phyloP scores from a whole-genome alignment of 306 rosid species.

The Amphicarpaea edgeworthii region DNA sequence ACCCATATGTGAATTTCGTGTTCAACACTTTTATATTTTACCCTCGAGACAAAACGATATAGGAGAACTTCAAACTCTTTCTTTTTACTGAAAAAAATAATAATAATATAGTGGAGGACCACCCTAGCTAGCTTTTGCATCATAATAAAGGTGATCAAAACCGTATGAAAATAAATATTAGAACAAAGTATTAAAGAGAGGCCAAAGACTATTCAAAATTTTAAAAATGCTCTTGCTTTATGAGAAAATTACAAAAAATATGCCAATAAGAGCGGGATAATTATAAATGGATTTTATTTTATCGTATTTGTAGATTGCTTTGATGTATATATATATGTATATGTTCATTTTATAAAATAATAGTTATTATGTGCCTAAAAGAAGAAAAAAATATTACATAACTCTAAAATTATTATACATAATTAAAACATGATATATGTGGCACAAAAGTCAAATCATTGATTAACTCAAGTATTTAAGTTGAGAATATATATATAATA shows the following conservation, averaged over 20 bases:
- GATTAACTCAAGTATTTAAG: neutral
- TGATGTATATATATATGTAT: neutral
- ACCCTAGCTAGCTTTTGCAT: neutral
- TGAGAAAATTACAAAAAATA: neutral
- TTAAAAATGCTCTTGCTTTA: neutral
- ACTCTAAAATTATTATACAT: neutral
- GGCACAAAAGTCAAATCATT: constrained; percentile 4
- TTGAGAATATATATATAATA: neutral
- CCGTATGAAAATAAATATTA: neutral
- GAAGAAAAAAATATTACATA: neutral
- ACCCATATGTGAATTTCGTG: neutral
- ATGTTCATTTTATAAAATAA: neutral
- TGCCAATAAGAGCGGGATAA: neutral
- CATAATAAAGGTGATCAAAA: neutral
- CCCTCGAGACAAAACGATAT: neutral
- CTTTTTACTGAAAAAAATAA: neutral
- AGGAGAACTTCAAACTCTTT: neutral
- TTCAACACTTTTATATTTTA: neutral
- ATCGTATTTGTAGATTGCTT: neutral
- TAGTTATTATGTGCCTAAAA: neutral
- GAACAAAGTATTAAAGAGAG: neutral
- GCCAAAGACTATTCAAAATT: neutral
- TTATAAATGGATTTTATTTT: neutral
- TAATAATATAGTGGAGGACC: constrained; percentile 1
- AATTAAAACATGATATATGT: neutral